These are phyloP conservation scores for Pleurotus cornucopiae DNA, from an alignment of 768 basidiomycete genomes.

Conservation along the genomic window DNA sequence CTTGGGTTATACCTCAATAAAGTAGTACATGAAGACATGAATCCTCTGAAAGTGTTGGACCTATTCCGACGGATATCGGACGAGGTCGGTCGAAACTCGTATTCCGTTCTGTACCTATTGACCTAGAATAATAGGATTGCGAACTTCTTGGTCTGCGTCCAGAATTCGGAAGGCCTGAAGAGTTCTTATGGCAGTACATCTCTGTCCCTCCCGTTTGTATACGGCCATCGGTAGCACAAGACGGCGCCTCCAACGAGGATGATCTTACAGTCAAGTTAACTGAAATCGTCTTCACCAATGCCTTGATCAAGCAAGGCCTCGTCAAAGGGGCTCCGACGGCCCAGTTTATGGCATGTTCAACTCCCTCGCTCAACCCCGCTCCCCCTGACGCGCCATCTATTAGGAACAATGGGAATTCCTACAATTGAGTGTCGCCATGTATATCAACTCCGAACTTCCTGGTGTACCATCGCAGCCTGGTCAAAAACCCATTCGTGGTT, in stretches of 20 bases:
- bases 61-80: slow-evolving; percentile 90
- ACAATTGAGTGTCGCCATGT: slow-evolving; percentile 92
- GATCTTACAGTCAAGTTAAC: slow-evolving; percentile 96
- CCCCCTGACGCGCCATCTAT: neutral
- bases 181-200: slow-evolving; percentile 98
- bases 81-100: slow-evolving; percentile 50
- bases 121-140: slow-evolving; percentile 61
- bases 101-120: neutral
- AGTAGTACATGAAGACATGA: slow-evolving; percentile 88
- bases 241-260: slow-evolving; percentile 97
- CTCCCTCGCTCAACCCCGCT: neutral
- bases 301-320: slow-evolving; percentile 86
- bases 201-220: slow-evolving; percentile 98
- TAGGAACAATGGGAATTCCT: slow-evolving; percentile 99
- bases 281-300: slow-evolving; percentile 94
- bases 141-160: slow-evolving; percentile 92
- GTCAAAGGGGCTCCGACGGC: slow-evolving; percentile 84
- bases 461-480: slow-evolving; percentile 85
- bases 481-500: slow-evolving; percentile 94
- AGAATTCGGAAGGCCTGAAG: slow-evolving; percentile 86
- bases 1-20: slow-evolving; percentile 80
- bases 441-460: slow-evolving; percentile 96
- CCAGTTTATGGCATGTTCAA: slow-evolving; percentile 71
- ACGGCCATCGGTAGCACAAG: slow-evolving; percentile 94
- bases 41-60: slow-evolving; percentile 90